A percentile compares a stretch with the other conserved stretches of the same genome.
phyloP scores from a whole-genome alignment of 2,329 filamentous ascomycete species.

The Colletotrichum trifolii region DNA sequence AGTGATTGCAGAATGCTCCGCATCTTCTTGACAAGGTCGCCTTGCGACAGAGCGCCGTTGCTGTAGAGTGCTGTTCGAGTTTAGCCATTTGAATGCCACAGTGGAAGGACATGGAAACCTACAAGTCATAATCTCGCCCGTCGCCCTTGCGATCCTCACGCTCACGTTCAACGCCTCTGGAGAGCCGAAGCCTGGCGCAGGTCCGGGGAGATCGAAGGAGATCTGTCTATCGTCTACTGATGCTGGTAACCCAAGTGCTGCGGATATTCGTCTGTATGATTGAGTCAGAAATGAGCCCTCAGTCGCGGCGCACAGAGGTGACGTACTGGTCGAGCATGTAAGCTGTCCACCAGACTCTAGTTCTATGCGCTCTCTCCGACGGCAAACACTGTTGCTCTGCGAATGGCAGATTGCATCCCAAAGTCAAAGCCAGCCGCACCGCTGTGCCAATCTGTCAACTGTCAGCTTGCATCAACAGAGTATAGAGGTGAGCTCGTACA shows the following conservation, averaged over 20 bases:
- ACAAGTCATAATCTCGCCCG: conserved; percentile 44
- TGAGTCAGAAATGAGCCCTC: background rate
- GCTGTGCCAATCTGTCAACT: conserved; percentile 40
- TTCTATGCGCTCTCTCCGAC: conserved; percentile 41
- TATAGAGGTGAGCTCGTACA: conserved; percentile 18
- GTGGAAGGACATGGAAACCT: conserved; percentile 8
- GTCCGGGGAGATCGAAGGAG: conserved; percentile 41
- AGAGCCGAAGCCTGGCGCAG: conserved; percentile 41
- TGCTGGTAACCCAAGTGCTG: conserved; percentile 41
- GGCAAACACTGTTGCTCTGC: conserved; percentile 42
- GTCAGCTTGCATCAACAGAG: background rate
- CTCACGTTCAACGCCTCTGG: conserved; percentile 42
- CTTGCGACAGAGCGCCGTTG: conserved; percentile 40
- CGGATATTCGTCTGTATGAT: conserved; percentile 40
- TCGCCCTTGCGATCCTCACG: conserved; percentile 42
- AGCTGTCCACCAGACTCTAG: conserved; percentile 45
- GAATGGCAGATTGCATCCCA: conserved; percentile 42
- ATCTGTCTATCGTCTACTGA: conserved; percentile 44
- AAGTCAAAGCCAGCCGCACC: conserved; percentile 41
- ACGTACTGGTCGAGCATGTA: conserved; percentile 45
- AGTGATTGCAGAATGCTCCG: conserved; percentile 37
- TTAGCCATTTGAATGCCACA: background rate
- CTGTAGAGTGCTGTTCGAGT: conserved; percentile 40
- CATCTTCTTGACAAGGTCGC: conserved; percentile 42
- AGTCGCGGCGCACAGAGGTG: fast-evolving